Base-by-base conservation (phyloP, 371 early-diverging fungal species). In the Mucor ambiguus region DNA sequence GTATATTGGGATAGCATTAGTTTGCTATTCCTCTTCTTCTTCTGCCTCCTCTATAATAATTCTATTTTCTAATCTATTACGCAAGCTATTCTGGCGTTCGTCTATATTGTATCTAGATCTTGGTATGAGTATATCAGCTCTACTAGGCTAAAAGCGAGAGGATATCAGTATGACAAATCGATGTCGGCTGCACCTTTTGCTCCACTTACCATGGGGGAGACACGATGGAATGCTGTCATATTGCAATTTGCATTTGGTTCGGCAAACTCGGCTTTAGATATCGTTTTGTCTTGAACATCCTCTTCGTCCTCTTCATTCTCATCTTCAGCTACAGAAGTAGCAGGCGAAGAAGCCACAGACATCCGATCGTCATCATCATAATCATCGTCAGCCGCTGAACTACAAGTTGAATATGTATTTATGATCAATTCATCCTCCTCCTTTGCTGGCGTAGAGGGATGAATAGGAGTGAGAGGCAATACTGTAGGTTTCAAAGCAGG, bases 21-120 rank as follows among this genome's bases (percentile, higher is more conserved):
- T 30, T 16, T n/a, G 30, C 37, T 62, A 43, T 30, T 61, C 22
- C 56, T 57, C 54, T 48, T 61, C 62, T 3, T 67, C 67, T 44
- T 61, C 70, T 9, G 65, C 70, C 56, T 69, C 70, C 57, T 65
- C 66, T 26, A 65, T 57, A 49, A 70, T 65, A 37, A 57, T 70
- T 43, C 57, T 64, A 24, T 52, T 56, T n/a, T 57, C 70, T 33
- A 70, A 10, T 58, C 70, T 64, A 61, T 32, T 38, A 11, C 66
- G 41, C 61, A 58, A 26, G 24, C 14, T 48, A 33, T 64, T 38
- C 14, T 60, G 48, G 33, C 61, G 58, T 22, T 62, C 58, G 7
- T 33, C 54, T 49, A 38, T 26, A 49, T 44, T 35, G 35, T 49
- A 65, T 43, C 62, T 58, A 30, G 61, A 57, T 10, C 61, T 58